Evolutionary conservation across 2,329 filamentous ascomycete species (phyloP).

Genomic region (Bipolaris sorokiniana): DNA sequence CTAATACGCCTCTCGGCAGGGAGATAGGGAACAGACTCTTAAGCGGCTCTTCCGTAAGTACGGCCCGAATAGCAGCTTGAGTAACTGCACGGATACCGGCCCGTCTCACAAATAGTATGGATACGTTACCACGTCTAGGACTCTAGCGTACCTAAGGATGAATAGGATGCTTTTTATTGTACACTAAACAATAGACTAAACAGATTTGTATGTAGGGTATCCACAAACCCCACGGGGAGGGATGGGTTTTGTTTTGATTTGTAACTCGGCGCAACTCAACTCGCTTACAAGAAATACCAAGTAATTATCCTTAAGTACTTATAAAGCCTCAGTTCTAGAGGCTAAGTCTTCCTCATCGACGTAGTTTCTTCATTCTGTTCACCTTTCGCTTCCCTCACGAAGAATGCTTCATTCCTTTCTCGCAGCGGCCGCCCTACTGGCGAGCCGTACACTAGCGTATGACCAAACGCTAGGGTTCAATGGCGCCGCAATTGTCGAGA

Average conservation of each 20-base stretch:
- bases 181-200: background rate
- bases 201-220: no score
- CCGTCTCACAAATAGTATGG: background rate
- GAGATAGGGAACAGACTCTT: background rate
- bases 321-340: background rate
- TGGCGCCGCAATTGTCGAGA: slow-evolving; percentile 41
- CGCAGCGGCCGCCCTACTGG: background rate
- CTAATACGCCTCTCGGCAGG: background rate
- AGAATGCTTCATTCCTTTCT: background rate
- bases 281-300: background rate
- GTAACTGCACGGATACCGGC: background rate
- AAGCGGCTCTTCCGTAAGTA: background rate
- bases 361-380: background rate
- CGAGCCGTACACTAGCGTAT: slow-evolving; percentile 1
- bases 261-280: background rate
- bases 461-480: background rate
- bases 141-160: background rate
- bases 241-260: background rate
- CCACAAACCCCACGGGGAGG: background rate
- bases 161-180: background rate
- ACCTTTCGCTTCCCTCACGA: background rate
- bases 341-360: background rate
- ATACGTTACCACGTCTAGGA: background rate
- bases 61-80: background rate
- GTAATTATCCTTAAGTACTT: background rate